phyloP scores from a whole-genome alignment of 305 asterid genomes.

The Fraxinus velutina region DNA sequence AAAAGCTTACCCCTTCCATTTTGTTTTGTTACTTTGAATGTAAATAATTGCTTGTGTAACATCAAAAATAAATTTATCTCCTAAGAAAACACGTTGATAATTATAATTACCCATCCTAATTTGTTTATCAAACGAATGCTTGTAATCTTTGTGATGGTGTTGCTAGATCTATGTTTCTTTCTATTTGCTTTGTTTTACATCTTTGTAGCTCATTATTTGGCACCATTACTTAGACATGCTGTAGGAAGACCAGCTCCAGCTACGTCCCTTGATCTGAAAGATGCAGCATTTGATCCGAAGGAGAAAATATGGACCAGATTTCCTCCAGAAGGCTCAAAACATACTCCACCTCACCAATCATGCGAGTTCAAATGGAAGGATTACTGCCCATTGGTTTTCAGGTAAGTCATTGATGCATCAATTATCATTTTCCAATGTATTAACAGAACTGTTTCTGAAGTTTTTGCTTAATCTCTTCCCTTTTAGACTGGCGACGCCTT shows the following conservation, averaged over 20 bases:
- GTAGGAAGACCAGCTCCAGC: constrained; percentile 78
- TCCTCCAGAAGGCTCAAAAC: constrained; percentile 90
- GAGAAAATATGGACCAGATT: constrained; percentile 81
- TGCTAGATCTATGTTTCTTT: not conserved
- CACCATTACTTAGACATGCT: constrained; percentile 61
- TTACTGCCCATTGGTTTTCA: constrained; percentile 87
- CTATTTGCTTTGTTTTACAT: not conserved
- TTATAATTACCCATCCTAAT: not conserved
- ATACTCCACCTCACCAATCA: constrained; percentile 89
- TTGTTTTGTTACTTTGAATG: not conserved
- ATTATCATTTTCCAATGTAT: not conserved
- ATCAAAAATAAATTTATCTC: not conserved
- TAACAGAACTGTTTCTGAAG: not conserved
- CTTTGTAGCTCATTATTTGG: constrained; percentile 26
- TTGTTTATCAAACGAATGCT: not conserved
- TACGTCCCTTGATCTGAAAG: constrained; percentile 58
- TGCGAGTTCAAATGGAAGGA: constrained; percentile 92
- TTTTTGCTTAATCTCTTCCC: not conserved
- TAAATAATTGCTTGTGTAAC: not conserved
- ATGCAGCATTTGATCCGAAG: constrained; percentile 63
- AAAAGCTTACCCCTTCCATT: not conserved
- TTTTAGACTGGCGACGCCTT: not conserved
- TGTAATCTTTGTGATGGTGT: constrained; percentile 11
- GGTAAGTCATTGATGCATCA: constrained; percentile 44
- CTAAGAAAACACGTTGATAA: not conserved